Conservation (phyloP, 208 protist genomes). For the Leishmania mexicana region DNA sequence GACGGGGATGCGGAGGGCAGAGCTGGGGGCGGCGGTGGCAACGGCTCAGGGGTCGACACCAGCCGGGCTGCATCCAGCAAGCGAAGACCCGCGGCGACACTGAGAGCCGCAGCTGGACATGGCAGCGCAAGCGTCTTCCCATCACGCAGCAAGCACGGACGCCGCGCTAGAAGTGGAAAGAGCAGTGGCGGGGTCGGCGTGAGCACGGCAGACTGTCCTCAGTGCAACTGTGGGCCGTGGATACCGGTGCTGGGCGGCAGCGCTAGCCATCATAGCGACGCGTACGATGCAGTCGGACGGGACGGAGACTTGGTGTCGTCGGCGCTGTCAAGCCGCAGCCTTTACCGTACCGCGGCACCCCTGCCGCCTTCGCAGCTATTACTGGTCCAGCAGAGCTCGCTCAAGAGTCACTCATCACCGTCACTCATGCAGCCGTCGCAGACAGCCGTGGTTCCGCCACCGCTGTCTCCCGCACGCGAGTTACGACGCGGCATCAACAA, state of each 20-base stretch:
- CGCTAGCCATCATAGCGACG: not conserved
- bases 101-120: not conserved
- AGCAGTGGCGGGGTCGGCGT: not conserved
- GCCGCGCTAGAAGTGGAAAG: not conserved
- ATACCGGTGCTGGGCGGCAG: not conserved
- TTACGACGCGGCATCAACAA: conserved; percentile 15
- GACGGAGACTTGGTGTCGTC: not conserved
- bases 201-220: not conserved
- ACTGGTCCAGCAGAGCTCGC: not conserved
- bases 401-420: not conserved
- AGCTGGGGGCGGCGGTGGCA: not conserved
- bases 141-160: not conserved
- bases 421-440: not conserved
- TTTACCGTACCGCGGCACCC: not conserved
- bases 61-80: not conserved
- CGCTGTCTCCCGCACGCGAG: conserved; percentile 1
- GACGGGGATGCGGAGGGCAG: conserved; percentile 12
- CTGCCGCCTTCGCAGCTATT: not conserved
- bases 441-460: not conserved
- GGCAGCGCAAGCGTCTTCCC: not conserved
- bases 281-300: not conserved
- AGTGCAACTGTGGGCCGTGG: not conserved
- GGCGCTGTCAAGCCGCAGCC: not conserved
- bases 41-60: not conserved
- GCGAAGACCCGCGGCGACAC: not conserved